These are phyloP conservation scores for Xylariaceae sp. DNA, from an alignment of 2,329 filamentous ascomycete genomes.

Conservation along the genomic window DNA sequence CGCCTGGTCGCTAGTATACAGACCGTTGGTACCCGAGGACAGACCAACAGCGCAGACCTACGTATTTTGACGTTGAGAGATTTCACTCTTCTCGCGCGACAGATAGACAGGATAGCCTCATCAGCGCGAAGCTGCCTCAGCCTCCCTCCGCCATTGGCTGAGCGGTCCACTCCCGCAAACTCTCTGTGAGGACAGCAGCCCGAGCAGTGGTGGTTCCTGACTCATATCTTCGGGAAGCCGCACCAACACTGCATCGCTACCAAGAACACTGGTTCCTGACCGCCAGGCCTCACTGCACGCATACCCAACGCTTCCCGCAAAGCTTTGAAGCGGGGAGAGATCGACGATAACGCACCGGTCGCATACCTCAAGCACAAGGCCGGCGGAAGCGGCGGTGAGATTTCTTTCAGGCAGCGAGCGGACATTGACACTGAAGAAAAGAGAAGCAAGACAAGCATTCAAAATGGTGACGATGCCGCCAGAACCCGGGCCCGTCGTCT, in stretches of 20 bases:
- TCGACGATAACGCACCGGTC: conserved; percentile 18
- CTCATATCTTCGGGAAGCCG: conserved; percentile 27
- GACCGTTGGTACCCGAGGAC: too few species aligned
- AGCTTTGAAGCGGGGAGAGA: conserved; percentile 18
- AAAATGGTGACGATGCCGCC: conserved; percentile 19
- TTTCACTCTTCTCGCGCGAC: neutral
- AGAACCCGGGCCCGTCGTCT: conserved; percentile 13
- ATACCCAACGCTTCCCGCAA: conserved; percentile 24
- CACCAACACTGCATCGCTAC: conserved; percentile 26
- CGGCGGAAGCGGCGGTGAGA: conserved; percentile 27
- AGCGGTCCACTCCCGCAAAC: conserved; percentile 10
- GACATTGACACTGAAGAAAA: conserved; percentile 11
- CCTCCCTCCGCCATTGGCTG: conserved; percentile 1
- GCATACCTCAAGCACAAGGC: conserved; percentile 15
- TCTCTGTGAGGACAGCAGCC: conserved; percentile 10
- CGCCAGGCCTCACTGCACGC: conserved; percentile 26
- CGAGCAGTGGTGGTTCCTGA: conserved; percentile 24
- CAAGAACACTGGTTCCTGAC: conserved; percentile 27
- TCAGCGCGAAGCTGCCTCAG: neutral
- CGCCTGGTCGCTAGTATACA: too few species aligned
- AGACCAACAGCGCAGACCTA: too few species aligned
- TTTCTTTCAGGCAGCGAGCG: conserved; percentile 8
- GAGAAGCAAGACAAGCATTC: conserved; percentile 12
- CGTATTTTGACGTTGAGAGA: too few species aligned
- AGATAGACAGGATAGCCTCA: neutral